Percentiles rank a stretch among this genome's conserved stretches.
Conservation (phyloP, 345 rosid genomes). For the Pugionium cornutum region DNA sequence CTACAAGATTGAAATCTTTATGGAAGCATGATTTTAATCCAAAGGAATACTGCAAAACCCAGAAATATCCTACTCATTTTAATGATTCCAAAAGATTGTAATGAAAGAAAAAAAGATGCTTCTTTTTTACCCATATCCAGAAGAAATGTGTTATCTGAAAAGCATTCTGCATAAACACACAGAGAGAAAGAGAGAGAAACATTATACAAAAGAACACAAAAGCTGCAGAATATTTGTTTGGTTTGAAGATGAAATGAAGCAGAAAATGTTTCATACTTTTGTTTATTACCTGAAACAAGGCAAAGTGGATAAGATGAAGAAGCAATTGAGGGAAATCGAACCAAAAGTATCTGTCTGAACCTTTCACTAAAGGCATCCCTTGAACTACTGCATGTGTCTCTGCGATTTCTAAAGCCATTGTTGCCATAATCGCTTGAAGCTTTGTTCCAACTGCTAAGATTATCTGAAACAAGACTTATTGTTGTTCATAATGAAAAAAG, state of each 20-base stretch:
- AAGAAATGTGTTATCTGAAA: constrained; percentile 95
- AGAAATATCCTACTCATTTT: neutral
- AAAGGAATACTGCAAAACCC: constrained; percentile 66
- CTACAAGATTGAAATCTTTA: constrained; percentile 49
- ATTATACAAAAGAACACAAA: neutral
- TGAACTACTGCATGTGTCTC: constrained; percentile 88
- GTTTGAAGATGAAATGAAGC: no score
- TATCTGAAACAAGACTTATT: constrained; percentile 51
- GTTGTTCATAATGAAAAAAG: neutral
- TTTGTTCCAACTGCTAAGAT: constrained; percentile 85
- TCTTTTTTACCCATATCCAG: constrained; percentile 78
- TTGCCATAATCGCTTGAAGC: constrained; percentile 79
- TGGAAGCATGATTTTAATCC: constrained; percentile 80
- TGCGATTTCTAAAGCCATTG: constrained; percentile 77
- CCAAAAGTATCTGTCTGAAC: constrained; percentile 89
- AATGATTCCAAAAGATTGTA: neutral
- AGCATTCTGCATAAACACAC: constrained; percentile 64
- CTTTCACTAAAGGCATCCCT: constrained; percentile 90
- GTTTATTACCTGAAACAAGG: constrained; percentile 74
- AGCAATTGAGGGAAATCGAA: constrained; percentile 72
- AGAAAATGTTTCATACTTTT: neutral
- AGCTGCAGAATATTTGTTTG: neutral
- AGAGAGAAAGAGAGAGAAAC: neutral
- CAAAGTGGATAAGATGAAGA: constrained; percentile 85
- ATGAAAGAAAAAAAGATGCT: neutral